Evolutionary conservation across 768 basidiomycete genomes (phyloP), one percentile per base, ranked within the genome.

Genomic region (Erythrobasidium yunnanense): DNA sequence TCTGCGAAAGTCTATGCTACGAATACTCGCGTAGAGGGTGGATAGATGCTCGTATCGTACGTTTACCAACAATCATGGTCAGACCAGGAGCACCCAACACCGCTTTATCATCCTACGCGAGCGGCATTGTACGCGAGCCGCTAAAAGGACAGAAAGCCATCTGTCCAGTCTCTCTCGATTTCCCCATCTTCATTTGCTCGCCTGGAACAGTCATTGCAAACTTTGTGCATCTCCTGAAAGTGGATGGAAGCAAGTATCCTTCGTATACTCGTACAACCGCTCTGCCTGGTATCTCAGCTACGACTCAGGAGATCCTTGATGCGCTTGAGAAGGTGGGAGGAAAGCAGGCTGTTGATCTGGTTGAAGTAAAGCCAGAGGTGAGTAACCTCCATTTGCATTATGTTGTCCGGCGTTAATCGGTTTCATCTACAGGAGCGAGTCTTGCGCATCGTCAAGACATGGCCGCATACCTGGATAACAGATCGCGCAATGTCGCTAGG

Each of bases 41-140:
- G 67, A 73, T 83, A 46, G 82, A 84, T 69, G 83, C 82, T 20
- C 80, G 82, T 33, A 81, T 83, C 69, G 74, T 84, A 29, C 82
- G 83, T 49, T 77, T 84, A 1, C 83, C 83, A 4, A 84, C 83
- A 2, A 80, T 84, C 67, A 80, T 80, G 55, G 81, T 84, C 50
- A 79, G 83, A 38, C 78, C 83, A 4, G 83, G 83, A 57, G 77
- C 77, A 2, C 83, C 83, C 4, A 77, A 81, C 2, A 79, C 79
- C 2, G 83, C 83, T 0, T 80, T 82, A 1, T 82, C 81, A 13
- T 77, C 81, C 0, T 83, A 83, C 75, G 78, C 84, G 65, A 83
- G 81, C 15, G 81, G 82, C 79, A 74, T 84, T 71, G 81, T 83
- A 66, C 79, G 83, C 7, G 83, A 84, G 72, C 82, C 83, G 0